Conservation (phyloP, 495 filamentous ascomycete genomes). For the Trichodelitschia bisporula region DNA sequence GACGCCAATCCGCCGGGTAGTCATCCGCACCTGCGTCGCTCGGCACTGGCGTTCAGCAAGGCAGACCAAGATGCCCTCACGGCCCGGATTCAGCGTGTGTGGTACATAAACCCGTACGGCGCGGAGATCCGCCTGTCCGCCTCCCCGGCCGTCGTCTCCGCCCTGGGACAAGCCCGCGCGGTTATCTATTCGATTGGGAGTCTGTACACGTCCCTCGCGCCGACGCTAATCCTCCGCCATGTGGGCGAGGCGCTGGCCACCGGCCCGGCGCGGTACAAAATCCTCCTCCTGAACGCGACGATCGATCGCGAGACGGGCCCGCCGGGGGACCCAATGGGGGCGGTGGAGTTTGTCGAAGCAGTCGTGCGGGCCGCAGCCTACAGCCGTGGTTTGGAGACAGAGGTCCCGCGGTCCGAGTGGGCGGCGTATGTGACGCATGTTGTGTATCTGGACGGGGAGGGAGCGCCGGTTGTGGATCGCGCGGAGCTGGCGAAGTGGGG, state of each 20-base stretch:
- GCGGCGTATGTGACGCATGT: constrained; percentile 67
- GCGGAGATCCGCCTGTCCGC: constrained; percentile 61
- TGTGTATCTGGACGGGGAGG: constrained; percentile 51
- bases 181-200: constrained; percentile 81
- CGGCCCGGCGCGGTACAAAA: constrained; percentile 33
- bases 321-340: constrained; percentile 30
- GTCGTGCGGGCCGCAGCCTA: constrained; percentile 40
- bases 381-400: too few relatives aligned
- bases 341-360: constrained; percentile 53
- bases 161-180: constrained; percentile 32
- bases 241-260: constrained; percentile 29
- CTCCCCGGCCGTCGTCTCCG: constrained; percentile 53
- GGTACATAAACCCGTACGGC: constrained; percentile 96
- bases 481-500: constrained; percentile 37
- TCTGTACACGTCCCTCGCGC: constrained; percentile 51
- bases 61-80: constrained; percentile 40
- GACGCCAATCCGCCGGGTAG: constrained; percentile 78
- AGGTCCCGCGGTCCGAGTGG: too few relatives aligned
- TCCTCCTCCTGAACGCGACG: constrained; percentile 64
- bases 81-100: constrained; percentile 55
- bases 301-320: constrained; percentile 72
- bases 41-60: constrained; percentile 63
- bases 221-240: constrained; percentile 40
- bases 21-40: constrained; percentile 50
- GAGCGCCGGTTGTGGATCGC: constrained; percentile 44